Evolutionary conservation across 352 stramenopile species (phyloP), one percentile per base, ranked within the genome.

Genomic region (Pythium periplocum): DNA sequence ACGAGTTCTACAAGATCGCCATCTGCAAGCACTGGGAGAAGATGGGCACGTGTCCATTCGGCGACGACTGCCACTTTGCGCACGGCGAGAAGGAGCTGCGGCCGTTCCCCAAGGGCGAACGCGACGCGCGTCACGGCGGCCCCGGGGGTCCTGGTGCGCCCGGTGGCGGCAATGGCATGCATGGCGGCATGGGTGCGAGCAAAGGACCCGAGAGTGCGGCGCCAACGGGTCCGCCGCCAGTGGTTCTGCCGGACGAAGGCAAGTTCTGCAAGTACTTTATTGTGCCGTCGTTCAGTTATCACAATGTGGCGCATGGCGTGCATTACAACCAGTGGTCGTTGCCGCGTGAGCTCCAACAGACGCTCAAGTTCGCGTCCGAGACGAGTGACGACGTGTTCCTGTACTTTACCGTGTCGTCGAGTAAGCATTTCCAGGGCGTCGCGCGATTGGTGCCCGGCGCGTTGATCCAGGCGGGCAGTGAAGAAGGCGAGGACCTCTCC

Each of bases 1-100:
- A 98, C 69, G 96, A 98, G 73, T 98, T 98, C 61, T 99, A 91
- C 73, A 98, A 98, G 67, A 97, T 98, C 46, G 87, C 86, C 49
- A 93, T 99, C 40, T 99, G 96, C 72, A 99, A 99, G 62, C 95
- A 99, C 64, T 98, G 95, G 78, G 86, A 93, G 47, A 95, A 98
- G 55, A 83, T 96, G 69, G 96, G 95, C 3, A 86, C 87, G 34
- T 99, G 96, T 80, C 96, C 95, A 3, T 99, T 98, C 74, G 88
- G 87, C 12, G 94, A 98, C 43, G 90, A 96, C 38, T 99, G 96
- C 65, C 95, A 98, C 55, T 99, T 98, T 78, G 96, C 96, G 0
- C 96, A 99, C 72, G 95, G 95, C 17, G 87, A 98, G 44, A 83
- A 85, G 35, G 95, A 98, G 63, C 67, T 98, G 37, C 61, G 87